Conservation (phyloP, 345 rosid species). For the Eucalyptus guilfoylei region DNA sequence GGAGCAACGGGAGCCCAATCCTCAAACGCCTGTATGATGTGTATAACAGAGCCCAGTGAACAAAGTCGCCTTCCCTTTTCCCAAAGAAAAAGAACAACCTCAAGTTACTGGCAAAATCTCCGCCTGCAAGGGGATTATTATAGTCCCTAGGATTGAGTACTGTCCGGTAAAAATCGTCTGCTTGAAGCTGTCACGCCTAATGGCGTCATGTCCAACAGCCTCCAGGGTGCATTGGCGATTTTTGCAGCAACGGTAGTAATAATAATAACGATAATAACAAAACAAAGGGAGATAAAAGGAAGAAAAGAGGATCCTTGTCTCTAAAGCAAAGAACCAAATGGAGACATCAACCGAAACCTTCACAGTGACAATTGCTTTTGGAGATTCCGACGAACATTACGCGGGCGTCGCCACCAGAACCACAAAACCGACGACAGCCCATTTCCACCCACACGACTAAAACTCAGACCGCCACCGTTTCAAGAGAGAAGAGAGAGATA, state of each 20-base stretch:
- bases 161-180: not conserved
- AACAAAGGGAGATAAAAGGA: not conserved
- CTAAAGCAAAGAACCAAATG: not conserved
- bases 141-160: not conserved
- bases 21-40: not conserved
- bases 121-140: not conserved
- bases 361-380: not conserved
- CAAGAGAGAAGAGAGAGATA: not conserved
- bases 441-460: not conserved
- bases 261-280: rapidly evolving
- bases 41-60: not conserved
- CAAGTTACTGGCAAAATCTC: not conserved
- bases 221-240: not conserved
- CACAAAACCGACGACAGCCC: not conserved
- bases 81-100: not conserved
- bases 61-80: not conserved
- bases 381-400: not conserved
- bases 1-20: not conserved
- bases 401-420: not conserved
- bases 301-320: not conserved
- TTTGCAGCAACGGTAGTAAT: not conserved
- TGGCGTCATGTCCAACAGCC: not conserved
- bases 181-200: not conserved
- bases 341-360: not conserved
- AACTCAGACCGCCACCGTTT: not conserved